A percentile compares a stretch with the other conserved stretches of the same genome.
These are phyloP conservation scores for Populus hybrid DNA, from an alignment of 441 rosid species.

Conservation along the genomic window DNA sequence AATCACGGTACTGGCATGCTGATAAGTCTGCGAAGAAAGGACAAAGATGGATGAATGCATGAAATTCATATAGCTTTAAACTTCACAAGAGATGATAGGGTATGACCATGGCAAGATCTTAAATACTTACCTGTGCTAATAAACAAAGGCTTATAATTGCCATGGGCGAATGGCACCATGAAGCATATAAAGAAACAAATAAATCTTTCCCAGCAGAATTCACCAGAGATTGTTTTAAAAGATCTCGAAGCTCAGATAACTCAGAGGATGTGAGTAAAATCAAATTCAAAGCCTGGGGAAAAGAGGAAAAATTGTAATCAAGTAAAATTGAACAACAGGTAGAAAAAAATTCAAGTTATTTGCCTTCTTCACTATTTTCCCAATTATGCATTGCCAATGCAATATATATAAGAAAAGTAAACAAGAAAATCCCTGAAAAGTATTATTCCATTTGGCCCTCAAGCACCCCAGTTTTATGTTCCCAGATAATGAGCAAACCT, in stretches of 20 bases:
- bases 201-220: conserved; percentile 82
- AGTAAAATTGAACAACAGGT: neutral
- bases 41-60: conserved; percentile 1
- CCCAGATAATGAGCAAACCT: conserved; percentile 45
- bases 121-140: conserved; percentile 73
- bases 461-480: neutral
- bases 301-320: conserved; percentile 9
- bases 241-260: conserved; percentile 77
- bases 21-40: conserved; percentile 72
- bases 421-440: neutral
- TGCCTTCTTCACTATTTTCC: neutral
- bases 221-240: conserved; percentile 81
- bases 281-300: conserved; percentile 91
- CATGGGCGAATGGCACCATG: conserved; percentile 99
- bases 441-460: neutral
- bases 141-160: conserved; percentile 98
- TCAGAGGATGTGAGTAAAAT: conserved; percentile 98
- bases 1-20: conserved; percentile 89
- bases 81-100: neutral
- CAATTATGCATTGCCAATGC: neutral
- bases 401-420: too few species aligned
- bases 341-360: neutral
- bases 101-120: neutral
- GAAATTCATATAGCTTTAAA: neutral
- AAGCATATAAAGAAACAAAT: conserved; percentile 85